These are phyloP conservation scores for Microthlaspi erraticum DNA, from an alignment of 345 rosid genomes.

Conservation along the genomic window DNA sequence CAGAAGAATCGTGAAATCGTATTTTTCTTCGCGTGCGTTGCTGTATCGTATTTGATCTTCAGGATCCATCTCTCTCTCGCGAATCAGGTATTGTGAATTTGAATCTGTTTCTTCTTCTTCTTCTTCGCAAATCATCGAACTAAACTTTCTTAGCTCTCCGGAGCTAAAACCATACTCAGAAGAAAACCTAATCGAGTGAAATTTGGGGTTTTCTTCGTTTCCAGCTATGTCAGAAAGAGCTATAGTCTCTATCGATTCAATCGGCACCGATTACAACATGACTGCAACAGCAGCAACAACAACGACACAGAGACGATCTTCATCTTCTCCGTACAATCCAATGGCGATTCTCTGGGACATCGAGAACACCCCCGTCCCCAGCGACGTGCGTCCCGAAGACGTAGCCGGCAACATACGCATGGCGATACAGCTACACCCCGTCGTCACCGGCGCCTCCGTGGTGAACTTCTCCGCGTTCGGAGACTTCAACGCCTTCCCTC, in stretches of 20 bases:
- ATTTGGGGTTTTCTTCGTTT: neutral
- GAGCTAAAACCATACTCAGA: slow-evolving; percentile 8
- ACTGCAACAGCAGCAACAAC: slow-evolving; percentile 4
- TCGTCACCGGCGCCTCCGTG: slow-evolving; percentile 78
- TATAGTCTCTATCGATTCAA: slow-evolving; percentile 34
- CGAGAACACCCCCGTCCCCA: slow-evolving; percentile 91
- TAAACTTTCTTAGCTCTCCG: neutral
- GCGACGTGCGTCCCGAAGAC: slow-evolving; percentile 91
- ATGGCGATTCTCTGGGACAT: slow-evolving; percentile 95
- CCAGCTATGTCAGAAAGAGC: slow-evolving; percentile 21
- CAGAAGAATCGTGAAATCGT: slow-evolving; percentile 1
- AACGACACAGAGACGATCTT: slow-evolving; percentile 18
- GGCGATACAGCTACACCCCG: slow-evolving; percentile 89
- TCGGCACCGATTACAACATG: slow-evolving; percentile 46
- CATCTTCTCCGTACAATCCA: slow-evolving; percentile 59
- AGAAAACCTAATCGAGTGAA: slow-evolving; percentile 13
- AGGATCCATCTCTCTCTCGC: neutral
- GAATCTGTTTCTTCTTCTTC: neutral
- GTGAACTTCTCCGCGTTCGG: slow-evolving; percentile 89
- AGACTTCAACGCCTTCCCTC: slow-evolving; percentile 92
- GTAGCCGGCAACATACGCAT: slow-evolving; percentile 88
- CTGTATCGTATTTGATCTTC: neutral
- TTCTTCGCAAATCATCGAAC: neutral
- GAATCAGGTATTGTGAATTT: neutral
- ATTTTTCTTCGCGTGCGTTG: neutral